Percentiles rank a stretch among this genome's conserved stretches.
These are phyloP conservation scores for Pseudophaeomoniella oleicola DNA, from an alignment of 2,329 filamentous ascomycete genomes.

Conservation along the genomic window DNA sequence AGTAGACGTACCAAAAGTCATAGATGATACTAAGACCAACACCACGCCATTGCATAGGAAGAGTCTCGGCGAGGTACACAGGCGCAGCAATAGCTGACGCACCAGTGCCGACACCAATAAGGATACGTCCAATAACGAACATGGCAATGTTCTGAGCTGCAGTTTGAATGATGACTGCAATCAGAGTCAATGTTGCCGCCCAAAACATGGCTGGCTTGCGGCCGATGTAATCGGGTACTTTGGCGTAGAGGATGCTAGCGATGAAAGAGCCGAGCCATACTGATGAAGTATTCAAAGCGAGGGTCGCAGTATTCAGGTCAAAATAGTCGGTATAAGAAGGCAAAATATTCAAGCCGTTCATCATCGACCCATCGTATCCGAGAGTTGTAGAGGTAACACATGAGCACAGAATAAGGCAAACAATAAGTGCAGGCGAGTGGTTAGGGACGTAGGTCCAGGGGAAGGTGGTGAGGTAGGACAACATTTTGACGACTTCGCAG, in stretches of 20 bases:
- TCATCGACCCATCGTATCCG: slow-evolving; percentile 33
- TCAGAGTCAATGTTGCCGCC: slow-evolving; percentile 24
- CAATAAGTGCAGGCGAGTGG: slow-evolving; percentile 3
- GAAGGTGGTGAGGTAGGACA: neutral
- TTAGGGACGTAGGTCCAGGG: slow-evolving; percentile 3
- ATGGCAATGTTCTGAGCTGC: slow-evolving; percentile 37
- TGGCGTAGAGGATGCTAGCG: slow-evolving; percentile 27
- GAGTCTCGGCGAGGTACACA: slow-evolving; percentile 36
- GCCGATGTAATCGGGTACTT: slow-evolving; percentile 27
- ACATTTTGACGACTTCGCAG: neutral
- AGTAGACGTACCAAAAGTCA: slow-evolving; percentile 7
- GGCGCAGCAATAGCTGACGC: slow-evolving; percentile 29
- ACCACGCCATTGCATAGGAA: slow-evolving; percentile 12
- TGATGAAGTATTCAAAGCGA: slow-evolving; percentile 39
- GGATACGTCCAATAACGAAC: slow-evolving; percentile 33
- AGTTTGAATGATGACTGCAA: slow-evolving; percentile 32
- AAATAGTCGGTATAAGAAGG: slow-evolving; percentile 44
- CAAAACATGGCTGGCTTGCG: slow-evolving; percentile 30
- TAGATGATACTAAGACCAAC: slow-evolving; percentile 6
- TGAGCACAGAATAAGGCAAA: slow-evolving; percentile 6
- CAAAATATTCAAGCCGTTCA: slow-evolving; percentile 44
- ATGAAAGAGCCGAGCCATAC: slow-evolving; percentile 39
- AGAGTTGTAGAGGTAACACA: slow-evolving; percentile 11
- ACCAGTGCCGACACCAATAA: slow-evolving; percentile 32
- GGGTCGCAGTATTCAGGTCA: slow-evolving; percentile 35